phyloP scores from a whole-genome alignment of 2,329 filamentous ascomycete genomes.

The Paraphoma sp. region DNA sequence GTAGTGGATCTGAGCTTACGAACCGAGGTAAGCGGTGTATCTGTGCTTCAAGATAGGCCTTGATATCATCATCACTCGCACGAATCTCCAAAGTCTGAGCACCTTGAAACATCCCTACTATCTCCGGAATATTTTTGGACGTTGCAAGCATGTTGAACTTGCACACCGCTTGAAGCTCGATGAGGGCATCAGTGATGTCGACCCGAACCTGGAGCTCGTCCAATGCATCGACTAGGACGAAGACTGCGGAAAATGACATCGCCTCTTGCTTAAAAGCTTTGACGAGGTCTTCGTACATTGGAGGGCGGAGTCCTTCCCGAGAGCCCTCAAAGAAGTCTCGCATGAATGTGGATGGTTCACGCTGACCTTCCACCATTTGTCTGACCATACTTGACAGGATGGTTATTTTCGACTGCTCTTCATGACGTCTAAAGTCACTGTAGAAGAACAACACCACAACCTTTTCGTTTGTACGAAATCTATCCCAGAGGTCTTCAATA shows the following conservation, averaged over 20 bases:
- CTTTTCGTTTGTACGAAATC: not conserved
- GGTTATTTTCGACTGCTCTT: not conserved
- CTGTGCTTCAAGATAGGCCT: conserved; percentile 14
- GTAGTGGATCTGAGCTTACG: conserved; percentile 4
- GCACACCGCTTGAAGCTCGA: not conserved
- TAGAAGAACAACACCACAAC: not conserved
- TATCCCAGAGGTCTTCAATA: conserved; percentile 14
- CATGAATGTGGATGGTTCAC: not conserved
- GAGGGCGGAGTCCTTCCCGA: not conserved
- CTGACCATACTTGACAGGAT: not conserved
- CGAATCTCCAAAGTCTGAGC: conserved; percentile 13
- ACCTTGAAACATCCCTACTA: conserved; percentile 10
- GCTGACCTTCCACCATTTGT: not conserved
- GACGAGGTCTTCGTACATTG: not conserved
- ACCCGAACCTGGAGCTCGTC: not conserved
- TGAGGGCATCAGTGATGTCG: not conserved
- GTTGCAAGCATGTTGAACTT: conserved; percentile 15
- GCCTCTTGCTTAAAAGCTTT: not conserved
- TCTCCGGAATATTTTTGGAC: conserved; percentile 16
- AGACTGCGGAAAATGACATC: not conserved
- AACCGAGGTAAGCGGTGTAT: conserved; percentile 16
- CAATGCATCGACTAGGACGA: not conserved
- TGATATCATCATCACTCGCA: conserved; percentile 21
- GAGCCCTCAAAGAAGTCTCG: not conserved
- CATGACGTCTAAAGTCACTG: not conserved